These are phyloP conservation scores for Aspergillus sp. DNA, from an alignment of 2,329 filamentous ascomycete species.

Conservation along the genomic window DNA sequence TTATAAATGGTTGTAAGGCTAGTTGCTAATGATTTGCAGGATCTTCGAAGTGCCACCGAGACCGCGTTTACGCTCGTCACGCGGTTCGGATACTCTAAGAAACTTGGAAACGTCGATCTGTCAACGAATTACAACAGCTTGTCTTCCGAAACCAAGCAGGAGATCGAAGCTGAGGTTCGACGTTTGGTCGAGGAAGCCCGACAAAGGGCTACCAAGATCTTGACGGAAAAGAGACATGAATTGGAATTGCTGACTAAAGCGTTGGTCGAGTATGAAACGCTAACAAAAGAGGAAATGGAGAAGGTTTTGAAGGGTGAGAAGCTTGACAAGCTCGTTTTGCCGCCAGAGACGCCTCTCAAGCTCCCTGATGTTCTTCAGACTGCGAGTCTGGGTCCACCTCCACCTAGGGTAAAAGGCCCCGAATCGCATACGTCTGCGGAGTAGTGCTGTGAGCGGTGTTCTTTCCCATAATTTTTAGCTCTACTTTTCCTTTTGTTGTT, in stretches of 20 bases:
- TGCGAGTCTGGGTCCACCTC: slow-evolving; percentile 27
- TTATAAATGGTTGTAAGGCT: neutral
- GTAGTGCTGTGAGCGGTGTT: slow-evolving; percentile 14
- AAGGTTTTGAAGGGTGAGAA: slow-evolving; percentile 86
- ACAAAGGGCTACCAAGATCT: slow-evolving; percentile 67
- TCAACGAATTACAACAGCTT: slow-evolving; percentile 75
- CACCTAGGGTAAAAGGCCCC: slow-evolving; percentile 19
- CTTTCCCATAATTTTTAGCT: neutral
- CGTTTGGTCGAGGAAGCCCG: slow-evolving; percentile 80
- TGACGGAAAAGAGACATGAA: slow-evolving; percentile 75
- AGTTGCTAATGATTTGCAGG: slow-evolving; percentile 50
- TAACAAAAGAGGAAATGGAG: slow-evolving; percentile 85
- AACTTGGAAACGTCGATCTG: slow-evolving; percentile 87
- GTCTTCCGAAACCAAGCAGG: slow-evolving; percentile 79
- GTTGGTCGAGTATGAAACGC: slow-evolving; percentile 89
- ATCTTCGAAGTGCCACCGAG: slow-evolving; percentile 78
- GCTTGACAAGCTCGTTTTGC: slow-evolving; percentile 65
- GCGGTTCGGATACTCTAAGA: slow-evolving; percentile 81
- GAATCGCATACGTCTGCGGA: slow-evolving; percentile 20
- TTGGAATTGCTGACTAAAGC: slow-evolving; percentile 86
- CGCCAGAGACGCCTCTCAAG: slow-evolving; percentile 58
- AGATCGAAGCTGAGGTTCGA: slow-evolving; percentile 87
- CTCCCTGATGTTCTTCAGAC: slow-evolving; percentile 56
- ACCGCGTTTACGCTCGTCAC: slow-evolving; percentile 88
- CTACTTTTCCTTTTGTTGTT: slow-evolving; percentile 1